These are phyloP conservation scores for Termitomyces sp. DNA, from an alignment of 768 basidiomycete genomes.

Conservation along the genomic window DNA sequence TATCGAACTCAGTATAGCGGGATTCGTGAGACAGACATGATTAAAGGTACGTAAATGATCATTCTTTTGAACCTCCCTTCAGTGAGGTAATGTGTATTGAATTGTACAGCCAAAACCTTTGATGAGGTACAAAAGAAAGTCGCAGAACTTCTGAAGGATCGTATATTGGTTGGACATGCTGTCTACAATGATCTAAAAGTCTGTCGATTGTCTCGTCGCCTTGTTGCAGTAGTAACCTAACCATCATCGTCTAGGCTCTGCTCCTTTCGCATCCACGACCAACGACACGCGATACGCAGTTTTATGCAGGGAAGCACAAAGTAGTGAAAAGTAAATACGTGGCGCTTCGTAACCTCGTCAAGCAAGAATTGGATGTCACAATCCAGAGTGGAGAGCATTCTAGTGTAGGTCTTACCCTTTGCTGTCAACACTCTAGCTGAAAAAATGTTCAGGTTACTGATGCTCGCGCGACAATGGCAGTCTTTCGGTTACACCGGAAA, in stretches of 20 bases:
- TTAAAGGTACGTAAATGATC: conserved; percentile 39
- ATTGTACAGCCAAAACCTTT: conserved; percentile 61
- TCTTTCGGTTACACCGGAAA: conserved; percentile 78
- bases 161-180: conserved; percentile 87
- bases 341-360: conserved; percentile 73
- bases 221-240: conserved; percentile 3
- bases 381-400: conserved; percentile 91
- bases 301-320: conserved; percentile 51
- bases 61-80: not conserved
- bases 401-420: conserved; percentile 53
- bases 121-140: conserved; percentile 75
- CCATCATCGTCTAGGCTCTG: conserved; percentile 38
- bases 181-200: conserved; percentile 89
- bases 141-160: conserved; percentile 67
- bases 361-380: conserved; percentile 68
- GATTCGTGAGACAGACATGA: conserved; percentile 69
- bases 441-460: conserved; percentile 65
- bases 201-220: conserved; percentile 8
- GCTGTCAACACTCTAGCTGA: not conserved
- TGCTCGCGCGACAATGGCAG: conserved; percentile 91
- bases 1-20: conserved; percentile 91
- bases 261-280: conserved; percentile 66
- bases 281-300: conserved; percentile 66
- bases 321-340: conserved; percentile 59
- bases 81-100: not conserved